A percentile compares a stretch with the other conserved stretches of the same genome.
These are phyloP conservation scores for Pholiota conissans DNA, from an alignment of 768 basidiomycete genomes.

Conservation along the genomic window DNA sequence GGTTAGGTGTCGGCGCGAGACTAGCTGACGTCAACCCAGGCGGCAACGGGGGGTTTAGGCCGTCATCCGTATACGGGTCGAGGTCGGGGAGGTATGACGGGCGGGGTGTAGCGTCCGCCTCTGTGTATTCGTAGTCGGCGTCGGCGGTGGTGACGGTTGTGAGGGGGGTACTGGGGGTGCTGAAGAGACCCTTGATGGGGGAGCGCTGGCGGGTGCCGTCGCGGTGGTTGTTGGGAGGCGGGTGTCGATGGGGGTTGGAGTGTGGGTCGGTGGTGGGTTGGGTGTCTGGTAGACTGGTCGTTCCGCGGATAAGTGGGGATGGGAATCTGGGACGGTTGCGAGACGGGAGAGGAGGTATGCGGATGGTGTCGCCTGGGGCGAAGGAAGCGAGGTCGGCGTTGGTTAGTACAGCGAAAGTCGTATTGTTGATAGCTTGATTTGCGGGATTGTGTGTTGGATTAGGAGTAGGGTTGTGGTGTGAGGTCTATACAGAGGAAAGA, in stretches of 20 bases:
- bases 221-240: constrained; percentile 12
- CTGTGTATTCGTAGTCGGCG: too few species aligned
- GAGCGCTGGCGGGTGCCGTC: constrained; percentile 27
- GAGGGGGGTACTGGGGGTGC: too few species aligned
- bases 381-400: constrained; percentile 35
- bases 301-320: not conserved
- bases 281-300: not conserved
- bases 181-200: constrained; percentile 30
- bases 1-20: too few species aligned
- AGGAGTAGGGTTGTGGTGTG: too few species aligned
- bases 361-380: constrained; percentile 39
- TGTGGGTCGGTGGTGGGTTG: not conserved
- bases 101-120: too few species aligned
- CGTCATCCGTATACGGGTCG: too few species aligned
- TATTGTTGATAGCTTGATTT: not conserved
- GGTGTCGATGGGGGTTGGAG: constrained; percentile 7
- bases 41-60: too few species aligned
- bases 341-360: constrained; percentile 11
- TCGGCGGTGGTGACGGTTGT: too few species aligned
- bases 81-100: too few species aligned
- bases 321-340: not conserved
- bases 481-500: too few species aligned
- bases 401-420: constrained; percentile 34
- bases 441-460: too few species aligned
- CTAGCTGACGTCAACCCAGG: too few species aligned